These are phyloP conservation scores for Neofusicoccum parvum DNA, from an alignment of 2,329 filamentous ascomycete species.

Conservation along the genomic window DNA sequence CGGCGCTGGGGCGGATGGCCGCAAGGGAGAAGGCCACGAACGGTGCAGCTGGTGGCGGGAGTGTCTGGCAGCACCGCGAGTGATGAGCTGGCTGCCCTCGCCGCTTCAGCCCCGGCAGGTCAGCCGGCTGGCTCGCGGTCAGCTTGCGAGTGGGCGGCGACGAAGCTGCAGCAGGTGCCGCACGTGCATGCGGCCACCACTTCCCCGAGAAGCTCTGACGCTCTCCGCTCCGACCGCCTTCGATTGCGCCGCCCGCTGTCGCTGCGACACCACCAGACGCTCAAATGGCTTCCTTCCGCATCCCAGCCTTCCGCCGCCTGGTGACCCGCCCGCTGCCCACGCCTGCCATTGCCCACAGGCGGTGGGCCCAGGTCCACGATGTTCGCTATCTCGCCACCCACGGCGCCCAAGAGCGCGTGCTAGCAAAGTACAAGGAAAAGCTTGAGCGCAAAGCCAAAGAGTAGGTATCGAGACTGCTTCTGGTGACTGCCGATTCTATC, in stretches of 20 bases:
- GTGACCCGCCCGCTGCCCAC: constrained; percentile 13
- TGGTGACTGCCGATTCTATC: background rate
- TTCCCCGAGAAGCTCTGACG: constrained; percentile 15
- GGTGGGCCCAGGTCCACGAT: constrained; percentile 91
- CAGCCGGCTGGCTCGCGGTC: background rate
- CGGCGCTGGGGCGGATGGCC: constrained; percentile 6
- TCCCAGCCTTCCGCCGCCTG: constrained; percentile 18
- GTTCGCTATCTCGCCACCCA: constrained; percentile 87
- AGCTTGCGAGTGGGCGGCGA: background rate
- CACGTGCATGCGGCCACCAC: constrained; percentile 8
- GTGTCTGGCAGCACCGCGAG: background rate
- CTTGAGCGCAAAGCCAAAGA: constrained; percentile 78
- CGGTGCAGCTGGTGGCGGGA: constrained; percentile 5
- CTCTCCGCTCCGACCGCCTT: background rate
- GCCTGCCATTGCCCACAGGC: constrained; percentile 60
- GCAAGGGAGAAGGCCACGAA: background rate
- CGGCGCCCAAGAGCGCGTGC: constrained; percentile 64
- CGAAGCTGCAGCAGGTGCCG: background rate
- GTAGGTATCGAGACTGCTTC: constrained; percentile 40
- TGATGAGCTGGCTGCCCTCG: background rate
- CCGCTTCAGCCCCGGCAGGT: background rate
- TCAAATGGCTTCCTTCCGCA: constrained; percentile 19
- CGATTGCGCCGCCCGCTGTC: background rate
- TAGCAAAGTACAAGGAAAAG: constrained; percentile 87
- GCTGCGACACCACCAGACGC: background rate